phyloP scores from a whole-genome alignment of 108 stramenopile species.

The Pseudonitzschia delicatissima region DNA sequence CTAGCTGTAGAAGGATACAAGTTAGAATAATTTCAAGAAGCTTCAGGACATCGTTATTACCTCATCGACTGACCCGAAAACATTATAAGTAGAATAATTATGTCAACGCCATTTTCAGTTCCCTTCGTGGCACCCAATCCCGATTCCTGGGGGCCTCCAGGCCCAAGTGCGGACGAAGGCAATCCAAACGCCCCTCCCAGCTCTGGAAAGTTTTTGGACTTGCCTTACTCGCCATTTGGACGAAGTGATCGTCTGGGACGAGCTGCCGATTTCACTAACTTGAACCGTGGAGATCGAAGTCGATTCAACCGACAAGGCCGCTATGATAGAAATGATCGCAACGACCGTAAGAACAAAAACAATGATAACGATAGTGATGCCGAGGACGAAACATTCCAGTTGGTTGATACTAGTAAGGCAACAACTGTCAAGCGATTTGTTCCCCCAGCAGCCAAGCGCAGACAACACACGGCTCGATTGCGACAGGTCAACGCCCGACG shows the following conservation, averaged over 20 bases:
- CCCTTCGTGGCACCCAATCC: conserved; percentile 69
- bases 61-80: too few species aligned
- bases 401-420: conserved; percentile 91
- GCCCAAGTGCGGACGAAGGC: conserved; percentile 24
- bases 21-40: too few species aligned
- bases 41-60: too few species aligned
- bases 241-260: conserved; percentile 86
- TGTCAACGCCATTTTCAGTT: conserved; percentile 53
- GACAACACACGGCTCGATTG: conserved; percentile 57
- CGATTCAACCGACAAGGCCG: conserved; percentile 26
- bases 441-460: conserved; percentile 52
- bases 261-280: conserved; percentile 78
- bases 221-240: conserved; percentile 94
- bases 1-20: background rate
- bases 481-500: conserved; percentile 74
- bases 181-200: conserved; percentile 31
- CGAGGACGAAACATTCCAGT: conserved; percentile 76
- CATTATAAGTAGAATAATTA: background rate
- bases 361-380: conserved; percentile 73
- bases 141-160: conserved; percentile 80
- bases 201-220: conserved; percentile 57
- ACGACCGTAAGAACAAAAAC: conserved; percentile 31
- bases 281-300: conserved; percentile 27
- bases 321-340: conserved; percentile 24
- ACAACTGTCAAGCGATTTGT: conserved; percentile 55